Percentiles rank a stretch among this genome's conserved stretches.
phyloP scores from a whole-genome alignment of 352 stramenopile species.

The Globisporangium takayamanum region DNA sequence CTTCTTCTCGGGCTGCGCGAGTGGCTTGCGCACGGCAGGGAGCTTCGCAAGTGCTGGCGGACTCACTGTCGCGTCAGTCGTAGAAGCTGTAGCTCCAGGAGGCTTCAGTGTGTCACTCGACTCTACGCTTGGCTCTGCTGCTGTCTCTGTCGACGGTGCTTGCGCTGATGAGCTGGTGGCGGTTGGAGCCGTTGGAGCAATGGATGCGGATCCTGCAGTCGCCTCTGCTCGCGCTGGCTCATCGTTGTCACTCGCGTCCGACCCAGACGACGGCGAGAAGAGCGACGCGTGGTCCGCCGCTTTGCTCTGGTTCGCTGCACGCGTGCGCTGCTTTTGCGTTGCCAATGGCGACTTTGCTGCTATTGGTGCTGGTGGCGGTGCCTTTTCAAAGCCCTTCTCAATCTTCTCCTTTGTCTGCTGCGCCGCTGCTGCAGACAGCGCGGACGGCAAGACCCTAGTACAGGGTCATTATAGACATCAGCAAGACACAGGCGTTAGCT shows the following conservation, averaged over 20 bases:
- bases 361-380: too few relatives aligned
- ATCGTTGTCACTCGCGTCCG: neutral
- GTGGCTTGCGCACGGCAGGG: neutral
- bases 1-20: conserved; percentile 7
- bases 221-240: neutral
- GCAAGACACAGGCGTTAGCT: too few relatives aligned
- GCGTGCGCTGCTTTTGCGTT: neutral
- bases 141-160: neutral
- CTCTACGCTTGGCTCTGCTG: too few relatives aligned
- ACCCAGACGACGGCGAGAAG: conserved; percentile 10
- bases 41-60: neutral
- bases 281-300: neutral
- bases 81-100: neutral
- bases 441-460: conserved; percentile 20
- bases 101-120: neutral
- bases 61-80: neutral
- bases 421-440: conserved; percentile 28
- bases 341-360: neutral
- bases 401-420: conserved; percentile 28
- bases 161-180: too few relatives aligned
- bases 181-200: too few relatives aligned
- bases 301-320: neutral
- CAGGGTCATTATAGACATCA: neutral
- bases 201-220: too few relatives aligned
- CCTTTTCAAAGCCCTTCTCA: conserved; percentile 28